A percentile compares a stretch with the other conserved stretches of the same genome.
Evolutionary conservation across 1,139 yeast genomes (phyloP).

Genomic region (Taiozyma onychis): DNA sequence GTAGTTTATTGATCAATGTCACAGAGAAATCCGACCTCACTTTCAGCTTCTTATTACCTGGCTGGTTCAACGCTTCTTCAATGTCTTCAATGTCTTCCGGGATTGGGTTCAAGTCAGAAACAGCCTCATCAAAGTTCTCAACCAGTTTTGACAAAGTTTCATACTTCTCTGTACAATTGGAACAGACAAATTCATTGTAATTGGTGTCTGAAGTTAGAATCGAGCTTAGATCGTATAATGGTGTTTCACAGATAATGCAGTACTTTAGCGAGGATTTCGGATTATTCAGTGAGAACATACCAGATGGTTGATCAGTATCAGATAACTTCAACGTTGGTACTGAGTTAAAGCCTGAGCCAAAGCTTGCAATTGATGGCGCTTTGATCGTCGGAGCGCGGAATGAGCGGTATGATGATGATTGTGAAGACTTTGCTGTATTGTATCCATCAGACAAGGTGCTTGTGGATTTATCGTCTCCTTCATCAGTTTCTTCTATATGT

Average conservation of each 20-base stretch:
- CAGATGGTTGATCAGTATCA: slow-evolving; percentile 11
- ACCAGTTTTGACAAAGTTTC: slow-evolving; percentile 42
- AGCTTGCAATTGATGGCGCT: background rate
- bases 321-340: slow-evolving; percentile 9
- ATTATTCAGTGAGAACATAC: slow-evolving; percentile 13
- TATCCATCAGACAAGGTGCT: background rate
- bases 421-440: slow-evolving; percentile 1
- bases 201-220: slow-evolving; percentile 26
- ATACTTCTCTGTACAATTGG: slow-evolving; percentile 53
- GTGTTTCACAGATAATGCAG: slow-evolving; percentile 63
- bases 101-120: slow-evolving; percentile 7
- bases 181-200: slow-evolving; percentile 55
- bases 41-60: slow-evolving; percentile 13
- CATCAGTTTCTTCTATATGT: background rate
- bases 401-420: background rate
- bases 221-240: slow-evolving; percentile 58
- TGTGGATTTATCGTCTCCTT: background rate
- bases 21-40: slow-evolving; percentile 24
- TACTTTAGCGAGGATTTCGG: slow-evolving; percentile 34
- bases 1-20: slow-evolving; percentile 25
- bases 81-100: slow-evolving; percentile 17
- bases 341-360: background rate
- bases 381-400: background rate
- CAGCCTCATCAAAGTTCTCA: slow-evolving; percentile 24
- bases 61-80: slow-evolving; percentile 16